These are phyloP conservation scores for Blastobotrys proliferans DNA, from an alignment of 1,139 yeast species.

Conservation along the genomic window DNA sequence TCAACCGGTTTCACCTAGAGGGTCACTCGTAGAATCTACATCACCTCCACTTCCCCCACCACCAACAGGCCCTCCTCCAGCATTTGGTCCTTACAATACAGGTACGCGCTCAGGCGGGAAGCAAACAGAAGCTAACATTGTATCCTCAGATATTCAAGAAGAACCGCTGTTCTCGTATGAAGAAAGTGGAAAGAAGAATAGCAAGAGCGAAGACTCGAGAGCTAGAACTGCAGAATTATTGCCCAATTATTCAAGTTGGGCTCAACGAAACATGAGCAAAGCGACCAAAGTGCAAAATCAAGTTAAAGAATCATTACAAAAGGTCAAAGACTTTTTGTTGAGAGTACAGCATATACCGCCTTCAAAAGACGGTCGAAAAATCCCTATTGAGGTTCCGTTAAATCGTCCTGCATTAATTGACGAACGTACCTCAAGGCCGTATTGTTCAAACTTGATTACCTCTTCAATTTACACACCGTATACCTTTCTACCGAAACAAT, in stretches of 20 bases:
- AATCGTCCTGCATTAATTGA: constrained; percentile 44
- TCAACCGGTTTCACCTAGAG: too few species aligned
- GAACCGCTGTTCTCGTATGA: constrained; percentile 20
- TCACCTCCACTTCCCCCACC: too few species aligned
- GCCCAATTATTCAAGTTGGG: constrained; percentile 31
- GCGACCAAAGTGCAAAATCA: constrained; percentile 14
- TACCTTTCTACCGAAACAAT: constrained; percentile 82
- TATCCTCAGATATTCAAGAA: constrained; percentile 23
- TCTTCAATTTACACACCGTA: constrained; percentile 82
- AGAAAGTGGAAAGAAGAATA: constrained; percentile 8
- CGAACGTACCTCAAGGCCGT: constrained; percentile 63
- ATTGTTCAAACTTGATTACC: constrained; percentile 64
- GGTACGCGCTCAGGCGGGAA: constrained; percentile 13
- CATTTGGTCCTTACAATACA: constrained; percentile 21
- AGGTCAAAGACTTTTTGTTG: constrained; percentile 34
- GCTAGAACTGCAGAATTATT: constrained; percentile 21
- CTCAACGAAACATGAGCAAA: constrained; percentile 26
- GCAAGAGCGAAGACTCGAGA: constrained; percentile 15
- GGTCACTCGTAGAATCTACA: too few species aligned
- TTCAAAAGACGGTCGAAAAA: constrained; percentile 64
- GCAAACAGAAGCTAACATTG: not conserved
- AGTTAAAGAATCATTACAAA: constrained; percentile 8
- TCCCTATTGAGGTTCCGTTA: constrained; percentile 50
- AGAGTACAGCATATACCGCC: constrained; percentile 47
- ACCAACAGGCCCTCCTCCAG: constrained; percentile 3